These are phyloP conservation scores for Sanghuangporus sanghuang DNA, from an alignment of 1,284 basidiomycete species.

Conservation along the genomic window DNA sequence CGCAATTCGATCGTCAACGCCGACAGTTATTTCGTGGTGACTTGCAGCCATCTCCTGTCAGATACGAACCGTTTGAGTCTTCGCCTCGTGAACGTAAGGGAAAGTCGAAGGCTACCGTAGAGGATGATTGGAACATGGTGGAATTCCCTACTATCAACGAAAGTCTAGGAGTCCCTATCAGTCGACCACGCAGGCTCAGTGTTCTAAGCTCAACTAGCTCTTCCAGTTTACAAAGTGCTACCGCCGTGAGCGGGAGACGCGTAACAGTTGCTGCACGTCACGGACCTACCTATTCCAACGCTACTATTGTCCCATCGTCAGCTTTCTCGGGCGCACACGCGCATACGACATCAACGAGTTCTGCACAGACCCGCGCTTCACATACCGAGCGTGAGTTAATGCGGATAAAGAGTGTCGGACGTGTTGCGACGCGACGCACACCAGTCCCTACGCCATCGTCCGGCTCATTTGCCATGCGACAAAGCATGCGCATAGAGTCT, in stretches of 20 bases:
- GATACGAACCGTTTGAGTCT: neutral
- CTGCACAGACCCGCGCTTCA: neutral
- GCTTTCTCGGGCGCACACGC: neutral
- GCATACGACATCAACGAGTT: conserved; percentile 1
- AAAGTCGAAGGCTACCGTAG: conserved; percentile 3
- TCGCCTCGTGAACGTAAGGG: neutral
- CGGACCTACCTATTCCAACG: neutral
- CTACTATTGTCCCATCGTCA: neutral
- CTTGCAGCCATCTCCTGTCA: conserved; percentile 1
- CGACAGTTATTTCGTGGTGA: conserved; percentile 8
- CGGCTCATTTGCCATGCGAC: conserved; percentile 16
- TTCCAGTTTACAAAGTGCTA: neutral
- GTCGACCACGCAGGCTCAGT: conserved; percentile 11
- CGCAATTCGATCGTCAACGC: conserved; percentile 13
- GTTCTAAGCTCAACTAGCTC: conserved; percentile 1
- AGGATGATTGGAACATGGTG: neutral
- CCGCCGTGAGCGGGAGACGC: neutral
- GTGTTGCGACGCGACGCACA: conserved; percentile 28
- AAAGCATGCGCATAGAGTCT: conserved; percentile 21
- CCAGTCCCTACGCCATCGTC: conserved; percentile 29
- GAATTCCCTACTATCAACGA: neutral
- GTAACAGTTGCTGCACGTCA: conserved; percentile 1
- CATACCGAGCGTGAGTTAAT: conserved; percentile 14
- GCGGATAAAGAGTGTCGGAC: conserved; percentile 40
- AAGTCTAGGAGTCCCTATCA: conserved; percentile 1